Evolutionary conservation across 768 basidiomycete species (phyloP), one percentile per base, ranked within the genome.

Genomic region (Termitomyces bulborhizus): DNA sequence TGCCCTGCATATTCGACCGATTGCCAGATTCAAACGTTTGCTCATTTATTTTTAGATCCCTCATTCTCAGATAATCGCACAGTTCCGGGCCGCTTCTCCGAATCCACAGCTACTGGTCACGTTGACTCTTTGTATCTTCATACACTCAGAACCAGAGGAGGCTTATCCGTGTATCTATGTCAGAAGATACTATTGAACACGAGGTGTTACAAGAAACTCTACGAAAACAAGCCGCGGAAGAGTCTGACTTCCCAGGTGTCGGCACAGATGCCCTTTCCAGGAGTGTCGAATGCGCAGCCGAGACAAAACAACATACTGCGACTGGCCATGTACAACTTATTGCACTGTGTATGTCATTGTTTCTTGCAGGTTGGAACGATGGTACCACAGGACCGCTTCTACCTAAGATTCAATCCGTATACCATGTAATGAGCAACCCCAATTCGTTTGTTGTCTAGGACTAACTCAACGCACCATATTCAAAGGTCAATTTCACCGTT

Each of bases 341-440:
- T 16, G 66, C 83, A 0, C 68, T 84, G 36, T 87, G 83, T 59
- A 81, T 73, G 69, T 69, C 74, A 11, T 50, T 86, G 46, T 84
- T 85, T 56, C 68, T 88, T 3, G 76, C 76, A 15, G 90, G 90
- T 15, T 92, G 88, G 88, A 89, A 86, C 62, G 90, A 90, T 66
- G 85, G 83, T 12, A 78, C 83, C 0, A 80, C 81, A 13, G 90
- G 90, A 1, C 88, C 90, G 1, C 68, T 93, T 18, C 68, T 93
- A 4, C 90, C 88, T 1, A 76, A 82, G 11, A 84, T 93, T 46
- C 88, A 88, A 65, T 66, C 68, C 6, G 76, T 62, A 71, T 90
- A 73, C 62, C 59, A 56, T 69, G 80, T 64, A 80, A 79, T 63
- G 71, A n/a, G 18, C 43, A 29, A 31, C 21, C 26, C 29, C 26